A percentile compares a stretch with the other conserved stretches of the same genome.
phyloP scores from a whole-genome alignment of 2,329 filamentous ascomycete genomes.

The Aplosporella prunicola region DNA sequence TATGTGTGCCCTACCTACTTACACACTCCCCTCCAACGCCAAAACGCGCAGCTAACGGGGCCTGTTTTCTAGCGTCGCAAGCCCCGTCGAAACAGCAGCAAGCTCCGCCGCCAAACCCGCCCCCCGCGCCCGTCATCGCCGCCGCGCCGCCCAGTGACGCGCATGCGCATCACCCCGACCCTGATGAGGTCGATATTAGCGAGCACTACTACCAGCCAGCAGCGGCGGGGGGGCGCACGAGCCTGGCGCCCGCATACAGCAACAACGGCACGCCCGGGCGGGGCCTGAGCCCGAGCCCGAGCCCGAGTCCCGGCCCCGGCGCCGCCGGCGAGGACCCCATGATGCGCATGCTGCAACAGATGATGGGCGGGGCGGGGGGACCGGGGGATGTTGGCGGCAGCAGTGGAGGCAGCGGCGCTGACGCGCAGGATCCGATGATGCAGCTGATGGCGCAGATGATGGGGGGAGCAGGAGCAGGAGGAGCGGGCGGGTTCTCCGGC shows the following conservation, averaged over 20 bases:
- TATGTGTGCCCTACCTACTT: too few species aligned
- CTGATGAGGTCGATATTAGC: constrained; percentile 73
- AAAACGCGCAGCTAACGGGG: too few species aligned
- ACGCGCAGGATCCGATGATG: constrained; percentile 7
- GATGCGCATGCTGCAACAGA: constrained; percentile 67
- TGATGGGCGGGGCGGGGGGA: constrained; percentile 45
- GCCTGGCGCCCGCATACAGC: constrained; percentile 21
- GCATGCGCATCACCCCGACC: constrained; percentile 39
- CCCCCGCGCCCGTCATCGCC: constrained; percentile 16
- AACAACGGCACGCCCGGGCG: constrained; percentile 19
- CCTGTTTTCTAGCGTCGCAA: too few species aligned
- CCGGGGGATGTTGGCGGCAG: constrained; percentile 20
- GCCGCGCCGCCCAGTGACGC: constrained; percentile 16
- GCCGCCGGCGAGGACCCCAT: constrained; percentile 50
- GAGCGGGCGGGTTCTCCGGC: not conserved
- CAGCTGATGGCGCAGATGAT: constrained; percentile 25
- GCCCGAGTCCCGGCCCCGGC: constrained; percentile 17
- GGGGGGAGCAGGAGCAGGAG: constrained; percentile 33
- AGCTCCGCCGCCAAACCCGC: constrained; percentile 15
- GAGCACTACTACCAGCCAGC: constrained; percentile 58
- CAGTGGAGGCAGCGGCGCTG: constrained; percentile 15
- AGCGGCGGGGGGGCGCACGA: too few species aligned
- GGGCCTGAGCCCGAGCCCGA: constrained; percentile 14
- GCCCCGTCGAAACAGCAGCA: not conserved
- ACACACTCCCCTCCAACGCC: too few species aligned